These are phyloP conservation scores for Dothidotthia symphoricarpi DNA, from an alignment of 2,329 filamentous ascomycete genomes.

Conservation along the genomic window DNA sequence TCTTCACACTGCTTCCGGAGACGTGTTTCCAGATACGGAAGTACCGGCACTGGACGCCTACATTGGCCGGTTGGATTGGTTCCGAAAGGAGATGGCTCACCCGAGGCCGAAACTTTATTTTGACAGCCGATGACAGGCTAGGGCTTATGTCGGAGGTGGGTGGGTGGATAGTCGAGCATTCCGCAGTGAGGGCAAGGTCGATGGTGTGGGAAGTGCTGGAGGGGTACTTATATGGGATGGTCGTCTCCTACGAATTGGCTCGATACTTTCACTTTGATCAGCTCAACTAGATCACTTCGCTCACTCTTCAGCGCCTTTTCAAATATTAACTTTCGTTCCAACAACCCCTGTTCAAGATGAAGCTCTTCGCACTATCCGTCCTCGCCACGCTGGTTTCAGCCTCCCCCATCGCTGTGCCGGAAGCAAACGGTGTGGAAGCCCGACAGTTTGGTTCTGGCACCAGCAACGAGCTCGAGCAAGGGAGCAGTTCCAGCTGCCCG, in stretches of 20 bases:
- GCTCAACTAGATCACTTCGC: background rate
- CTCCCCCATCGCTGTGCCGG: constrained; percentile 10
- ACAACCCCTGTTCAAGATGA: constrained; percentile 17
- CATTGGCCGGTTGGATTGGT: no score
- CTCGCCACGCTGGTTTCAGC: constrained; percentile 11
- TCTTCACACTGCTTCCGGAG: background rate
- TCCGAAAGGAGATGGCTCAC: no score
- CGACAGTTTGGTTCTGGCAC: constrained; percentile 13
- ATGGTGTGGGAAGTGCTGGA: no score
- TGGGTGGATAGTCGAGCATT: background rate
- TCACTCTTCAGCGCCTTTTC: background rate
- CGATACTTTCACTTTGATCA: background rate
- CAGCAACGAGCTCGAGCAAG: constrained; percentile 24
- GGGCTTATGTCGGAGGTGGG: background rate
- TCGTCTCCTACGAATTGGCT: no score
- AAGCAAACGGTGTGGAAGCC: constrained; percentile 5
- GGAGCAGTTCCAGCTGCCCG: constrained; percentile 19
- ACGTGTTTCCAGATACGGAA: no score
- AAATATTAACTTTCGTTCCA: background rate
- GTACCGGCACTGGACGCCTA: no score
- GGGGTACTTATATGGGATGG: no score
- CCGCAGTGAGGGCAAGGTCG: background rate
- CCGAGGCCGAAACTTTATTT: constrained; percentile 2
- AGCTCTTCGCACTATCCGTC: constrained; percentile 17
- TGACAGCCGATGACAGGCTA: background rate